Percentiles rank a stretch among this genome's conserved stretches.
phyloP scores from a whole-genome alignment of 495 filamentous ascomycete genomes.

The Tricharina praecox region DNA sequence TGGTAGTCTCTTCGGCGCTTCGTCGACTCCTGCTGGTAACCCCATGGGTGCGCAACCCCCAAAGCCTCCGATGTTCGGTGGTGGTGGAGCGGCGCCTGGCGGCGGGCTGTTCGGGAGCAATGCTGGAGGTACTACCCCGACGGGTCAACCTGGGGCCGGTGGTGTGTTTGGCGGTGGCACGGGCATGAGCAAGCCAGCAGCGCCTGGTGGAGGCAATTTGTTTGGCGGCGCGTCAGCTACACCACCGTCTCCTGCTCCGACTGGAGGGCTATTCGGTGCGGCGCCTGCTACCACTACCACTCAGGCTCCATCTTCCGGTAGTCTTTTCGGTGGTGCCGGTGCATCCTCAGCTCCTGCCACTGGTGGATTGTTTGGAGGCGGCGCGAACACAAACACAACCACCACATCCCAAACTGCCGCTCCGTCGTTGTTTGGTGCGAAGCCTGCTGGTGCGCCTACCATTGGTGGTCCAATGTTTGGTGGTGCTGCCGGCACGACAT shows the following conservation, averaged over 20 bases:
- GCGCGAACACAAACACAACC: conserved; percentile 4
- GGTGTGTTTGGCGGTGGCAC: background rate
- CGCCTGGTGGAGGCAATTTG: conserved; percentile 9
- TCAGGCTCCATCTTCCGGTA: conserved; percentile 9
- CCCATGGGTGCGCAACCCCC: background rate
- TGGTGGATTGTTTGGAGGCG: conserved; percentile 13
- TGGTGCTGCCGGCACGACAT: conserved; percentile 1
- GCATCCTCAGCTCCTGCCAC: conserved; percentile 2
- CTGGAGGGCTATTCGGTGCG: conserved; percentile 15
- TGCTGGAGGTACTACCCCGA: background rate
- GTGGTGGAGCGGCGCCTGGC: background rate
- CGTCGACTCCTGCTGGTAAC: background rate
- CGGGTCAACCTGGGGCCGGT: background rate
- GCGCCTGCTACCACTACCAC: conserved; percentile 5
- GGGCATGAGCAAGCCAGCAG: conserved; percentile 14
- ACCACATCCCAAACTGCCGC: conserved; percentile 7
- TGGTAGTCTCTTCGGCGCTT: background rate
- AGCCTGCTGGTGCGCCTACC: background rate
- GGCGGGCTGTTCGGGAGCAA: background rate
- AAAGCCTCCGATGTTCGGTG: background rate
- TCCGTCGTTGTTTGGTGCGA: background rate
- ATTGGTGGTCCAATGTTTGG: background rate
- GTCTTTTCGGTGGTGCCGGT: conserved; percentile 9
- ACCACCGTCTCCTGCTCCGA: conserved; percentile 9
- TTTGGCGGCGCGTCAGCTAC: conserved; percentile 10